These are phyloP conservation scores for Ulvella scutata DNA, from an alignment of 139 green algal species.

Conservation along the genomic window DNA sequence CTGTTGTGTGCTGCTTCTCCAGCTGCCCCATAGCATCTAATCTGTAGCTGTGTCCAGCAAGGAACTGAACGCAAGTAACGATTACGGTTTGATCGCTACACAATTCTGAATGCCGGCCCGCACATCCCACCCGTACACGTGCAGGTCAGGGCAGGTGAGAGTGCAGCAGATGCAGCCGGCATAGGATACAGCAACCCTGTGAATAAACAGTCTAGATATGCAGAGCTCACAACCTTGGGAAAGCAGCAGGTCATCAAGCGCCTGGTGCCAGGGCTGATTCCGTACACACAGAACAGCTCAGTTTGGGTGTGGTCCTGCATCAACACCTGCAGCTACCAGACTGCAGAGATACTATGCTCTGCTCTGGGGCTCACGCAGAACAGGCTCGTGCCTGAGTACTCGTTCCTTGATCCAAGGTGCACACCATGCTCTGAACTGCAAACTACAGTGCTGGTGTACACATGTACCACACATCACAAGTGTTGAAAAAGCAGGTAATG, in stretches of 20 bases:
- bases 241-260: constrained; percentile 35
- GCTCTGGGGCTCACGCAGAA: constrained; percentile 25
- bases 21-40: background rate
- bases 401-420: constrained; percentile 20
- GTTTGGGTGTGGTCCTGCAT: constrained; percentile 40
- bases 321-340: constrained; percentile 42
- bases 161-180: constrained; percentile 28
- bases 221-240: constrained; percentile 27
- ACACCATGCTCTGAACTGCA: too few relatives aligned
- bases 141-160: constrained; percentile 46
- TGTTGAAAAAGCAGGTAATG: constrained; percentile 19
- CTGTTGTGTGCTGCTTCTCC: background rate
- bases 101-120: too few relatives aligned
- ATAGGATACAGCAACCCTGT: constrained; percentile 50
- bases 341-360: constrained; percentile 41
- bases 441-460: too few relatives aligned
- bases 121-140: too few relatives aligned
- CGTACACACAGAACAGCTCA: background rate
- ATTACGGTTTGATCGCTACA: background rate
- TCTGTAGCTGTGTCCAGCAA: background rate
- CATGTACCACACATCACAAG: too few relatives aligned
- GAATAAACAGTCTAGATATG: constrained; percentile 36
- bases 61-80: background rate
- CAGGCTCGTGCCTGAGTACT: constrained; percentile 54
- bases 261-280: background rate